Conservation (phyloP, 1,139 yeast species). For the Magnusiomyces sp. region DNA sequence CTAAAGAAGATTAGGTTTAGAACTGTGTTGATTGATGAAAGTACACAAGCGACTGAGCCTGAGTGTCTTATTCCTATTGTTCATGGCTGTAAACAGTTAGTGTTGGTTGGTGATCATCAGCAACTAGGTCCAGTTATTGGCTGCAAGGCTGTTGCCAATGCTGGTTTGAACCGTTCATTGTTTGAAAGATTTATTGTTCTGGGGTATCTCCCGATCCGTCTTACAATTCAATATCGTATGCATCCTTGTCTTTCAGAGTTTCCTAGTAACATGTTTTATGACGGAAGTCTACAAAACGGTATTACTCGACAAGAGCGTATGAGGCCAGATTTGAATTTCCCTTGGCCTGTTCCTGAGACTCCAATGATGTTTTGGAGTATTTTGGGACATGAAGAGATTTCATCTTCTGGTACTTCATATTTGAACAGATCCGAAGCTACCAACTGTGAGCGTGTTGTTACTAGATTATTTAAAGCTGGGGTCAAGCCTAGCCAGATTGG, state of each 20-base stretch:
- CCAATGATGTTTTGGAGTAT: slow-evolving; percentile 98
- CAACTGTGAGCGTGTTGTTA: slow-evolving; percentile 76
- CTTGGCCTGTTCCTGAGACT: slow-evolving; percentile 76
- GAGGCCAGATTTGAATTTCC: slow-evolving; percentile 51
- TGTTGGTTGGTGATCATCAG: slow-evolving; percentile 90
- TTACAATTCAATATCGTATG: slow-evolving; percentile 94
- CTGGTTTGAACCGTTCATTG: slow-evolving; percentile 76
- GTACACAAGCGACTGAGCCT: slow-evolving; percentile 92
- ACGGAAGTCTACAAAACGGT: slow-evolving; percentile 87
- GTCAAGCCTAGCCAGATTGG: slow-evolving; percentile 77
- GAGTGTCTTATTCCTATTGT: slow-evolving; percentile 83
- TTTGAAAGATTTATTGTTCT: slow-evolving; percentile 80
- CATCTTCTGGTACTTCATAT: slow-evolving; percentile 75
- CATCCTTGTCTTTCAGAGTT: slow-evolving; percentile 82
- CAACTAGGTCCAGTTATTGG: slow-evolving; percentile 88
- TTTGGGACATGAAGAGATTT: slow-evolving; percentile 81
- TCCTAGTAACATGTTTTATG: slow-evolving; percentile 88
- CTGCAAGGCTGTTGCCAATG: slow-evolving; percentile 71
- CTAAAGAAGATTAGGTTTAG: slow-evolving; percentile 50
- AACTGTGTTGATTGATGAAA: slow-evolving; percentile 81
- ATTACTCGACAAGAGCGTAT: slow-evolving; percentile 68
- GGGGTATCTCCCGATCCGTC: slow-evolving; percentile 77
- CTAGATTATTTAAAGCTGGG: slow-evolving; percentile 72
- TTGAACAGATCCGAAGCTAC: slow-evolving; percentile 85
- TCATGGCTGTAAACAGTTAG: slow-evolving; percentile 81